A percentile compares a stretch with the other conserved stretches of the same genome.
These are phyloP conservation scores for Apophysomyces sp. DNA, from an alignment of 371 early-diverging fungal genomes.

Conservation along the genomic window DNA sequence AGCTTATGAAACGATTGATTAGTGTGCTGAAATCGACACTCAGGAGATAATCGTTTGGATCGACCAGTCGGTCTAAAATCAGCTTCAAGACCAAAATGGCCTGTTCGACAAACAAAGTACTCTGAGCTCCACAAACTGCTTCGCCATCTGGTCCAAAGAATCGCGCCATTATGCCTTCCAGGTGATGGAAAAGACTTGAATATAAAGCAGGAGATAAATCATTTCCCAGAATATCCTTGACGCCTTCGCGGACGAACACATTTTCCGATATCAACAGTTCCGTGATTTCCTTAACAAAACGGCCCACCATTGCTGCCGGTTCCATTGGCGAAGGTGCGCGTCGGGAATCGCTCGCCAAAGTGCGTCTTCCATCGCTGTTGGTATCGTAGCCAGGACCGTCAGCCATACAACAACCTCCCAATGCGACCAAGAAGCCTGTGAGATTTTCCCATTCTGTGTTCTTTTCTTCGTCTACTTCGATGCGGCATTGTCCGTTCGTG, in stretches of 20 bases:
- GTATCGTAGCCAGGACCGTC: constrained; percentile 17
- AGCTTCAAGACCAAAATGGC: constrained; percentile 79
- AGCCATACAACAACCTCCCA: constrained; percentile 74
- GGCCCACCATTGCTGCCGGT: constrained; percentile 56
- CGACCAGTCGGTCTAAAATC: constrained; percentile 74
- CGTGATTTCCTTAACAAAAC: constrained; percentile 78
- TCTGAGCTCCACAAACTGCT: constrained; percentile 63
- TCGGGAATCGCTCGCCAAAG: background rate
- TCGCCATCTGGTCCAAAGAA: constrained; percentile 74
- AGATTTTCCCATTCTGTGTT: constrained; percentile 76
- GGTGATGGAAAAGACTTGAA: constrained; percentile 72
- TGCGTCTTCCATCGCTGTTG: constrained; percentile 13
- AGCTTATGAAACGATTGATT: constrained; percentile 69
- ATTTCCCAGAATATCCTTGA: constrained; percentile 79
- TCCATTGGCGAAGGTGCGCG: constrained; percentile 25
- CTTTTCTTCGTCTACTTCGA: constrained; percentile 39
- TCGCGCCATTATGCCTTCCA: constrained; percentile 60
- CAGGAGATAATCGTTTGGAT: constrained; percentile 61
- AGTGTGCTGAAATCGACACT: constrained; percentile 79
- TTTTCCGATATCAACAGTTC: constrained; percentile 81
- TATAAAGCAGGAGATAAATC: constrained; percentile 79
- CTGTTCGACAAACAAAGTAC: constrained; percentile 85
- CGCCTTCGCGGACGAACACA: constrained; percentile 82
- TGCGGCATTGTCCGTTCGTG: constrained; percentile 2
- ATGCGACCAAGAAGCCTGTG: constrained; percentile 82